A percentile compares a stretch with the other conserved stretches of the same genome.
These are phyloP conservation scores for Cyberlindnera americana DNA, from an alignment of 805 yeast species.

Conservation along the genomic window DNA sequence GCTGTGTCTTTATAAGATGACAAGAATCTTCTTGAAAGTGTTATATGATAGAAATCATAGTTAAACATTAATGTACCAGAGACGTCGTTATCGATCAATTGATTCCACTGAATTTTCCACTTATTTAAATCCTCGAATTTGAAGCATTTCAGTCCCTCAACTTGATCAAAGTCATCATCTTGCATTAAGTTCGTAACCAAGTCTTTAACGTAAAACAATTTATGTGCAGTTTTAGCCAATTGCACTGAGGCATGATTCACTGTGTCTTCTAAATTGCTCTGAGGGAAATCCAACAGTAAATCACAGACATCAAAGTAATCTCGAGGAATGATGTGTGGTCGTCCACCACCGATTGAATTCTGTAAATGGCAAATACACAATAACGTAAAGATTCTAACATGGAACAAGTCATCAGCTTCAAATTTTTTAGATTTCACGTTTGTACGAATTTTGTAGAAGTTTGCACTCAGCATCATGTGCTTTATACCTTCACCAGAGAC, in stretches of 20 bases:
- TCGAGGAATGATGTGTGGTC: slow-evolving; percentile 38
- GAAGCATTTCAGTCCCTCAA: slow-evolving; percentile 17
- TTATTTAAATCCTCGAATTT: slow-evolving; percentile 25
- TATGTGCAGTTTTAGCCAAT: slow-evolving; percentile 30
- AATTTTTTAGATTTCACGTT: slow-evolving; percentile 31
- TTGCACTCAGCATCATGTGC: slow-evolving; percentile 44
- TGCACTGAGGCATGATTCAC: slow-evolving; percentile 50
- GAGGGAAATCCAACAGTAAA: slow-evolving; percentile 44
- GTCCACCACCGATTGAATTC: slow-evolving; percentile 46
- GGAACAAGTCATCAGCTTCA: slow-evolving; percentile 43
- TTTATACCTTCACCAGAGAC: slow-evolving; percentile 50
- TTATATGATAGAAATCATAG: slow-evolving; percentile 44
- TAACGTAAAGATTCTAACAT: slow-evolving; percentile 51
- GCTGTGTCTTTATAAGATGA: slow-evolving; percentile 26
- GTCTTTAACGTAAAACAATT: slow-evolving; percentile 25
- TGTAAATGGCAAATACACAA: slow-evolving; percentile 50
- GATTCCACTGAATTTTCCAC: slow-evolving; percentile 46
- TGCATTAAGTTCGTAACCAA: slow-evolving; percentile 22
- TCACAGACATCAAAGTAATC: slow-evolving; percentile 40
- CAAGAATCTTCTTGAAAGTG: slow-evolving; percentile 36
- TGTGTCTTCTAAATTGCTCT: slow-evolving; percentile 50
- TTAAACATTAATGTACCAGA: slow-evolving; percentile 47
- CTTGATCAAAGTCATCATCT: slow-evolving; percentile 18
- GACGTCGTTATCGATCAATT: slow-evolving; percentile 43
- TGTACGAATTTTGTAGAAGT: slow-evolving; percentile 38